Percentiles rank a stretch among this genome's conserved stretches.
phyloP scores from a whole-genome alignment of 495 filamentous ascomycete species.

The Rhypophila decipiens region DNA sequence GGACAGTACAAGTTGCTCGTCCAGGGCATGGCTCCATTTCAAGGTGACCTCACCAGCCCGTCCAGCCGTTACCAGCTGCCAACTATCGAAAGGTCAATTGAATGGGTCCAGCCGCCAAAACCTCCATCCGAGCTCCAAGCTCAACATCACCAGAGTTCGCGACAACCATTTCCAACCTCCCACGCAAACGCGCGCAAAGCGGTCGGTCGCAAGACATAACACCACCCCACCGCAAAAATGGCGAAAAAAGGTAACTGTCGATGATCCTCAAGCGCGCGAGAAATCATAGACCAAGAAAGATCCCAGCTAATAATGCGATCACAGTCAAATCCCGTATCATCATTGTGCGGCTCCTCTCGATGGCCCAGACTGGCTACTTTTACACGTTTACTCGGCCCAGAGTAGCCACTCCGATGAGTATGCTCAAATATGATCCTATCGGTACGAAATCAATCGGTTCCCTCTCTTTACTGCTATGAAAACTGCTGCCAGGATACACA shows the following conservation, averaged over 20 bases:
- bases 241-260: conserved; percentile 45
- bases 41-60: no score
- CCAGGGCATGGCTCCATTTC: no score
- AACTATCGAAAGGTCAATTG: no score
- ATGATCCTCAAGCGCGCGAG: background rate
- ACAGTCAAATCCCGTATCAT: conserved; percentile 89
- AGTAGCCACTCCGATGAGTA: conserved; percentile 74
- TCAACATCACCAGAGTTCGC: background rate
- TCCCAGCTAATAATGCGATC: background rate
- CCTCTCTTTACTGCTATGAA: background rate
- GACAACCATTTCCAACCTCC: background rate
- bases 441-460: conserved; percentile 53
- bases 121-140: no score
- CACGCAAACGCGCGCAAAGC: background rate
- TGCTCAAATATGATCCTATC: conserved; percentile 99
- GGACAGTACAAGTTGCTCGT: no score
- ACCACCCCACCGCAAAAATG: conserved; percentile 30
- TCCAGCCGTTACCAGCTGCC: no score
- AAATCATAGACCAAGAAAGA: no score
- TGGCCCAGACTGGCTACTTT: conserved; percentile 98
- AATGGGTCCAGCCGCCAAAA: no score
- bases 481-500: background rate
- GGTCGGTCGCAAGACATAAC: background rate
- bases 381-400: conserved; percentile 82
- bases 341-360: conserved; percentile 88